Percentiles rank a stretch among this genome's conserved stretches.
Conservation (phyloP, 1,284 basidiomycete species). For the Rhizoctonia solani region DNA sequence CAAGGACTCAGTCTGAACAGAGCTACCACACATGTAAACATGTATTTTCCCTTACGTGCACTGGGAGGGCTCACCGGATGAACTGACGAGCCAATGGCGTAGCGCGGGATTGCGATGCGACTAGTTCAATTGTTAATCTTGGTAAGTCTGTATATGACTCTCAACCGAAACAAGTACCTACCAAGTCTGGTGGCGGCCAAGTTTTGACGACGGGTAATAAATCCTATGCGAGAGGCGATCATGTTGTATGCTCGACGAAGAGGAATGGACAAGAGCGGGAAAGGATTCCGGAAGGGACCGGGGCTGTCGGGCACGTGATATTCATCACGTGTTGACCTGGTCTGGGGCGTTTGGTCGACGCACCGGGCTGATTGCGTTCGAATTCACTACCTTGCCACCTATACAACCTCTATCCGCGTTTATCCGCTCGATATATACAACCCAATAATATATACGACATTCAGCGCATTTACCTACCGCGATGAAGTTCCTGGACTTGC, state of each 20-base stretch:
- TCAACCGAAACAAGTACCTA: background rate
- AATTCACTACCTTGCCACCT: background rate
- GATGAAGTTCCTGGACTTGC: slow-evolving; percentile 43
- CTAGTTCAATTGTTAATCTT: background rate
- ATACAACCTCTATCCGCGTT: background rate
- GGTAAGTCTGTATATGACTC: too few species aligned
- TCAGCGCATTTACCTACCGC: background rate
- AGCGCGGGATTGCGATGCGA: slow-evolving; percentile 27
- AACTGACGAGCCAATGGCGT: slow-evolving; percentile 26
- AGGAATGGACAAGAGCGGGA: background rate
- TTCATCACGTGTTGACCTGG: background rate
- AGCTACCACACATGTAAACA: background rate
- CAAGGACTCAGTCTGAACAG: slow-evolving; percentile 52
- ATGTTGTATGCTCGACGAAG: background rate
- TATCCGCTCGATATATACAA: background rate
- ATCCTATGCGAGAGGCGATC: slow-evolving; percentile 26
- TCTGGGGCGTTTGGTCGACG: slow-evolving; percentile 27
- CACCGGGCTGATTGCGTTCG: background rate
- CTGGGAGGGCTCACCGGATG: background rate
- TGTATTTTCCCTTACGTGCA: background rate
- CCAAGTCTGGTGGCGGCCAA: background rate
- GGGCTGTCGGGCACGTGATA: slow-evolving; percentile 28
- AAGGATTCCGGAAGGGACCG: slow-evolving; percentile 16
- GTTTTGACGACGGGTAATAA: slow-evolving; percentile 11
- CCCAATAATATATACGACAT: background rate